Evolutionary conservation across 495 filamentous ascomycete species (phyloP).

Genomic region (Aspergillus cristatus): DNA sequence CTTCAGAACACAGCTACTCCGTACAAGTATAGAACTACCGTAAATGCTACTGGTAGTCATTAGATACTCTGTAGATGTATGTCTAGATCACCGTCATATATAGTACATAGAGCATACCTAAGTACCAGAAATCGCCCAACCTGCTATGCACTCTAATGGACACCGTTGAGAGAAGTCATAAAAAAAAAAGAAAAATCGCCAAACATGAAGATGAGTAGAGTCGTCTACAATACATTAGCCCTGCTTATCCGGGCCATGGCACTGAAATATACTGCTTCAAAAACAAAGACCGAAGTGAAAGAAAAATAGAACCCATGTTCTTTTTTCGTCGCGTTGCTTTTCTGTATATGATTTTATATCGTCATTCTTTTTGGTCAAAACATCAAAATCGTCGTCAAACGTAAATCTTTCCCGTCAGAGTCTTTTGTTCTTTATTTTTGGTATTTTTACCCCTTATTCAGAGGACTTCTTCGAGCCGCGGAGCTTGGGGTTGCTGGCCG

Average conservation of each 20-base stretch:
- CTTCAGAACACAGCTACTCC: too few relatives aligned
- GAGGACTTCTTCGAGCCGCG: conserved; percentile 40
- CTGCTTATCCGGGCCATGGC: background rate
- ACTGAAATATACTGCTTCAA: background rate
- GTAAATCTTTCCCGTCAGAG: too few relatives aligned
- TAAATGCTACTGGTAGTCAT: too few relatives aligned
- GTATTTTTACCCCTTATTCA: conserved; percentile 15
- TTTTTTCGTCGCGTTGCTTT: background rate
- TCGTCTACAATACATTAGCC: conserved; percentile 26
- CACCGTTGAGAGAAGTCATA: conserved; percentile 10
- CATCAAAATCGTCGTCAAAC: conserved; percentile 15
- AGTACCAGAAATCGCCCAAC: conserved; percentile 16
- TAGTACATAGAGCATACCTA: conserved; percentile 18
- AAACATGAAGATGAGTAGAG: conserved; percentile 26
- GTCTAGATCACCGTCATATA: conserved; percentile 23
- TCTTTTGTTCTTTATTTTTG: background rate
- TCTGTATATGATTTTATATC: background rate
- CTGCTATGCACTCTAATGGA: conserved; percentile 24
- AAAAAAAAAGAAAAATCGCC: conserved; percentile 11
- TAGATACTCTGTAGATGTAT: conserved; percentile 21
- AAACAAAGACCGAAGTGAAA: conserved; percentile 3
- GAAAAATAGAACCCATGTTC: background rate
- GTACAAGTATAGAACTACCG: too few relatives aligned
- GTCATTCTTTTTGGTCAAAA: too few relatives aligned
- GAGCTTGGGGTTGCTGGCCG: conserved; percentile 63